Percentiles rank a stretch among this genome's conserved stretches.
These are phyloP conservation scores for Dipodascopsis uninucleata DNA, from an alignment of 805 yeast species.

Conservation along the genomic window DNA sequence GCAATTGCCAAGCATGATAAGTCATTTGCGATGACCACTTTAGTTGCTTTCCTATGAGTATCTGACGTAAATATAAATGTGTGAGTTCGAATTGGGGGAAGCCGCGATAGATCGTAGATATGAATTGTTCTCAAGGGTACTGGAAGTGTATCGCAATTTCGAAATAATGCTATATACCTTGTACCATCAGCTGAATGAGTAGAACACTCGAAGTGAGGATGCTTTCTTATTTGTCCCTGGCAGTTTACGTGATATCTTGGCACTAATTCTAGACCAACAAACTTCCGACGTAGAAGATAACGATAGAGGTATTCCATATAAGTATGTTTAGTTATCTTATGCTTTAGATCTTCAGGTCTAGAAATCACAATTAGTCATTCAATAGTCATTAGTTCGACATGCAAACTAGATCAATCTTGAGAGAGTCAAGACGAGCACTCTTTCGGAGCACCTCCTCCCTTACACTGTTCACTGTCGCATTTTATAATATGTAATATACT, in stretches of 20 bases:
- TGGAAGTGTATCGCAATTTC: constrained; percentile 16
- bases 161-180: constrained; percentile 5
- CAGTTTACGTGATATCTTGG: constrained; percentile 1
- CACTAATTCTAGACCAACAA: constrained; percentile 7
- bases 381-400: not conserved
- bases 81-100: constrained; percentile 5
- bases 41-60: constrained; percentile 14
- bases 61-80: constrained; percentile 2
- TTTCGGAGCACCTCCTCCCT: too few species aligned
- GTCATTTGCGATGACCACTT: constrained; percentile 16
- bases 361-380: not conserved
- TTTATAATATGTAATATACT: too few species aligned
- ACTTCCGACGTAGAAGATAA: constrained; percentile 18
- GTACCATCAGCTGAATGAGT: constrained; percentile 21
- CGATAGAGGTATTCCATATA: constrained; percentile 11
- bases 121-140: constrained; percentile 14
- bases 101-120: constrained; percentile 7
- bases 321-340: too few species aligned
- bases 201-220: constrained; percentile 18
- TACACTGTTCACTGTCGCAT: not conserved
- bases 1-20: constrained; percentile 16
- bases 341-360: too few species aligned
- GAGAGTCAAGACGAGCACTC: constrained; percentile 3
- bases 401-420: not conserved
- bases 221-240: constrained; percentile 1